A percentile compares a stretch with the other conserved stretches of the same genome.
These are phyloP conservation scores for Anisogramma anomala DNA, from an alignment of 2,329 filamentous ascomycete genomes.

Conservation along the genomic window DNA sequence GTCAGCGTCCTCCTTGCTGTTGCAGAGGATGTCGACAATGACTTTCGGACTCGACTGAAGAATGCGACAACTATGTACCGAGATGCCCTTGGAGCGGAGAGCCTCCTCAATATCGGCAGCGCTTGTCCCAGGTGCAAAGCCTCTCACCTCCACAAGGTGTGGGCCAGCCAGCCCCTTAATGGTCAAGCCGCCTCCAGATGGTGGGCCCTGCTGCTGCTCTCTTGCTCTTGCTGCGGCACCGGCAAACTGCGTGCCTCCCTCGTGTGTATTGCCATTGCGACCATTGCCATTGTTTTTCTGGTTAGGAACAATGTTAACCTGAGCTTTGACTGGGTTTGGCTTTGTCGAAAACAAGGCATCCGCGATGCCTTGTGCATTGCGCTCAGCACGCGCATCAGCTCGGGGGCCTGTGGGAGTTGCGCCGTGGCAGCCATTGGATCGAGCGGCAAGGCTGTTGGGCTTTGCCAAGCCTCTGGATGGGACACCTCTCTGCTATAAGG, in stretches of 20 bases:
- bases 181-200: constrained; percentile 41
- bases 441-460: constrained; percentile 33
- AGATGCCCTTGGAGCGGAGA: constrained; percentile 62
- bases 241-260: constrained; percentile 13
- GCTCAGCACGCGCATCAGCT: constrained; percentile 26
- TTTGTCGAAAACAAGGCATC: constrained; percentile 30
- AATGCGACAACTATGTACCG: constrained; percentile 55
- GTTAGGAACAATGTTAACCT: constrained; percentile 23
- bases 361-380: constrained; percentile 27
- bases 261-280: not conserved
- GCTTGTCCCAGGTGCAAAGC: constrained; percentile 73
- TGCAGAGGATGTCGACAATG: constrained; percentile 67
- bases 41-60: constrained; percentile 58
- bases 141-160: constrained; percentile 62
- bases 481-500: constrained; percentile 16
- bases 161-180: constrained; percentile 66
- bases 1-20: constrained; percentile 60
- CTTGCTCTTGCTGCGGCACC: constrained; percentile 5
- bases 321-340: constrained; percentile 24
- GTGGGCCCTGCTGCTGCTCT: constrained; percentile 19
- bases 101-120: constrained; percentile 74
- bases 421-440: constrained; percentile 31
- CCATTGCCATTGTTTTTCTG: constrained; percentile 14
- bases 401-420: constrained; percentile 19
- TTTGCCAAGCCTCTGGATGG: constrained; percentile 20